These are phyloP conservation scores for Salmacisia buchloeana DNA, from an alignment of 1,284 basidiomycete genomes.

Conservation along the genomic window DNA sequence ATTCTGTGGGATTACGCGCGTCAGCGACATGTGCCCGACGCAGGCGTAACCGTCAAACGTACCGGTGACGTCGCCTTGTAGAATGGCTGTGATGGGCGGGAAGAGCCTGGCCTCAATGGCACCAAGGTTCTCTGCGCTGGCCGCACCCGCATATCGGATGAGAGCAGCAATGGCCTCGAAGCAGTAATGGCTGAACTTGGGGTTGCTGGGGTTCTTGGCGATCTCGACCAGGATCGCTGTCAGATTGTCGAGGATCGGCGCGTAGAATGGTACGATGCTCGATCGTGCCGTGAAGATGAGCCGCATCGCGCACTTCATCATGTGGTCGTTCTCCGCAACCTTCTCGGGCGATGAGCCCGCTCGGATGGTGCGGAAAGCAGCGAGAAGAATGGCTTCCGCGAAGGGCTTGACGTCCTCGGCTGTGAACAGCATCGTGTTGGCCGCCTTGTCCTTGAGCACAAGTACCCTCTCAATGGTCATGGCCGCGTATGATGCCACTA, in stretches of 20 bases:
- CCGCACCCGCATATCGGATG: slow-evolving; percentile 62
- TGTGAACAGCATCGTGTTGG: slow-evolving; percentile 62
- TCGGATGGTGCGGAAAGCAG: slow-evolving; percentile 76
- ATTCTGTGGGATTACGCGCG: slow-evolving; percentile 60
- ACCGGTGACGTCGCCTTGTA: slow-evolving; percentile 90
- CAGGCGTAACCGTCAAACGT: slow-evolving; percentile 44
- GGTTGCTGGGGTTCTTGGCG: slow-evolving; percentile 93
- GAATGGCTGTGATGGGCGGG: slow-evolving; percentile 77
- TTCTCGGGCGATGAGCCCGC: slow-evolving; percentile 79
- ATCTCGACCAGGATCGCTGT: slow-evolving; percentile 78
- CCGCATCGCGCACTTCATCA: slow-evolving; percentile 98
- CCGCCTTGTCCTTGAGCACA: slow-evolving; percentile 68
- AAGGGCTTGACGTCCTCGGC: slow-evolving; percentile 79
- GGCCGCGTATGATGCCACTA: slow-evolving; percentile 54
- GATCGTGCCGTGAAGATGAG: slow-evolving; percentile 83
- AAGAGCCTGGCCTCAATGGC: slow-evolving; percentile 72
- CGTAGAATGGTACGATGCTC: slow-evolving; percentile 65
- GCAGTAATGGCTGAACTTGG: slow-evolving; percentile 92
- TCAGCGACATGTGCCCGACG: neutral
- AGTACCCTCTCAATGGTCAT: slow-evolving; percentile 57
- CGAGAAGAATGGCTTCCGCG: slow-evolving; percentile 69
- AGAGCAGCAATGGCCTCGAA: slow-evolving; percentile 92
- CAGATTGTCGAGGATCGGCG: slow-evolving; percentile 67
- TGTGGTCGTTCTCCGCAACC: slow-evolving; percentile 92
- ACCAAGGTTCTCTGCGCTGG: slow-evolving; percentile 63